Evolutionary conservation across 1,284 basidiomycete species (phyloP), one percentile per base, ranked within the genome.

Genomic region (Cryptococcus depauperatus): DNA sequence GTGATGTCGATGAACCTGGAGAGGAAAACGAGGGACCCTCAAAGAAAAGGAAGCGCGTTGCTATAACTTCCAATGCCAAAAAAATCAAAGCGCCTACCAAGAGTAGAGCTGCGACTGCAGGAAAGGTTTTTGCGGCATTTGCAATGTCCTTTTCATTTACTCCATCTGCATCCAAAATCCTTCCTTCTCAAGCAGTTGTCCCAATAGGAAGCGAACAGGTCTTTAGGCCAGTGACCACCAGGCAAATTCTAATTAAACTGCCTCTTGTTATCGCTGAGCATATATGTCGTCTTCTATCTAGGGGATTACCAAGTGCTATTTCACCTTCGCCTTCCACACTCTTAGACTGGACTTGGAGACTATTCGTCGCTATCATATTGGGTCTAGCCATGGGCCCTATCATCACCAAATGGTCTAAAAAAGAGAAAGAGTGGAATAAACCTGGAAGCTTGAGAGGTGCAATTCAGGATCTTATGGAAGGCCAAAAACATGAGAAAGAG

Each of bases 211-310:
- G 33, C 18, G 40, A 25, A 3, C 25, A 40, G 27, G 10, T 41
- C n/a, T 28, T 52, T 32, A 34, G 41, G 3, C 39, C 39, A 27
- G 42, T 49, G 8, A 48, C 55, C 3, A 57, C 52, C 3, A 40
- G 46, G 23, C 58, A 67, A 43, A 57, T 67, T 30, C 46, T 69
- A 23, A 38, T 58, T 0, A 51, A 57, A 18, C 44, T 69, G 6
- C 66, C 66, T 0, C 50, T 67, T 23, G 64, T 69, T 40, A 62
- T 59, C 10, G 66, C 66, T 14, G 62, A 69, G 44, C 66, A 69
- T 44, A 48, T 51, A 22, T 58, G 62, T 5, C 54, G 64, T n/a
- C 52, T 67, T 1, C 50, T 67, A 11, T 50, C 54, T 0, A 47
- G 57, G n/a, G 52, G 51, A 1, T 45, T 67, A 5, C 65, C 64